Base-by-base conservation (phyloP, 208 protist species). In the Naegleria gruberi region DNA sequence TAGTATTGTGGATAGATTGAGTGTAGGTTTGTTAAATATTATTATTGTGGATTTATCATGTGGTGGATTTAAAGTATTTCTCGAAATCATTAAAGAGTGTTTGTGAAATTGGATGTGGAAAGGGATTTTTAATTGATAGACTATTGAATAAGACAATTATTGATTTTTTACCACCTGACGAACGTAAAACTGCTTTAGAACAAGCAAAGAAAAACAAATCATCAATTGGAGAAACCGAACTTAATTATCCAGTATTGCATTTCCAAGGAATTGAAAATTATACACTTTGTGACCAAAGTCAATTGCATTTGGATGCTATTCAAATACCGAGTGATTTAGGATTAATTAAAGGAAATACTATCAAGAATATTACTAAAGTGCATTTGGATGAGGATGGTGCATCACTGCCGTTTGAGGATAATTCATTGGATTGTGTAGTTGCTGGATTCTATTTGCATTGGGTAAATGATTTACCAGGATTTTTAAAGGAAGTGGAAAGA, bases 401-500 rank as follows among this genome's bases (percentile, higher is more conserved):
- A 6, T 37, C 23, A 15, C 34, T 82, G 5, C 73, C 73, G 34
- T 82, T 82, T 34, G 73, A 82, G 17, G 73, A 82, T 12, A 82
- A 41, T 8, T 41, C 77, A 41, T 42, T 87, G 26, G 43, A 87
- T 87, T 55, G 41, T 15, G 43, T 87, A 12, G 17, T 87, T 26
- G 6, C 37, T 23, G 44, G 82, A 34, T n/a, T 40, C 55, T 47
- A 55, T 12, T 26, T 86, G 41, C 89, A 90, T 87, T 90, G 89
- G 74, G 30, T 57, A 12, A 82, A 86, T 77, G n/a, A 86, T 51
- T 40, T 65, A 23, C 89, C 12, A 65, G 34, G n/a, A 42, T 90
- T 94, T 0, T 95, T 96, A 93, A 93, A 94, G 73, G 95, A 96
- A 86, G 93, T 97, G 19, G 93, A 95, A 30, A 92, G 94, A 47